These are phyloP conservation scores for Schwanniomyces occidentalis DNA, from an alignment of 805 yeast genomes.

Conservation along the genomic window DNA sequence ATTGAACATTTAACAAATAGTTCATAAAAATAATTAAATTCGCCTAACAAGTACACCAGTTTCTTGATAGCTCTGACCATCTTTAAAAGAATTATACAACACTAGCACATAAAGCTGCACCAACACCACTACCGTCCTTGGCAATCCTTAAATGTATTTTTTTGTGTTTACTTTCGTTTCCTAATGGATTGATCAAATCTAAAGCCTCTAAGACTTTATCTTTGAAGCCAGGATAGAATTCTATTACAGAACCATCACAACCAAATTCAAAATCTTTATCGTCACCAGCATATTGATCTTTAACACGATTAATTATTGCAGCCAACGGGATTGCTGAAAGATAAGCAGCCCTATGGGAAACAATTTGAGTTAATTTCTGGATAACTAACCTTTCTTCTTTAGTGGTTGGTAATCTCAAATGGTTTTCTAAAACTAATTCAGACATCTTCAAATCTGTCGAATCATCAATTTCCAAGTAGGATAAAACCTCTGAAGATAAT, in stretches of 20 bases:
- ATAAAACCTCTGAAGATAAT: constrained; percentile 78
- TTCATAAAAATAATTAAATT: too few species aligned
- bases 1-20: too few species aligned
- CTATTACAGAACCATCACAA: constrained; percentile 93
- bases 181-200: constrained; percentile 65
- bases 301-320: constrained; percentile 74
- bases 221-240: constrained; percentile 89
- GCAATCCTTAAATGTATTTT: constrained; percentile 78
- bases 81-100: too few species aligned
- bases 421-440: constrained; percentile 63
- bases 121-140: constrained; percentile 95
- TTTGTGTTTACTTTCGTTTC: constrained; percentile 72
- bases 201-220: constrained; percentile 79
- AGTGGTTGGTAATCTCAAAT: constrained; percentile 68
- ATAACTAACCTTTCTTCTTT: constrained; percentile 71
- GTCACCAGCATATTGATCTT: constrained; percentile 49
- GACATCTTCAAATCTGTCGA: constrained; percentile 71
- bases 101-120: constrained; percentile 91
- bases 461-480: constrained; percentile 83
- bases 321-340: constrained; percentile 88
- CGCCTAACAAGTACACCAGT: too few species aligned
- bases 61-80: too few species aligned
- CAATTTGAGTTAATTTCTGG: constrained; percentile 72
- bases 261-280: constrained; percentile 83
- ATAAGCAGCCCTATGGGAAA: constrained; percentile 86